These are phyloP conservation scores for Coemansia sp. DNA, from an alignment of 192 early-diverging fungal genomes.

Conservation along the genomic window DNA sequence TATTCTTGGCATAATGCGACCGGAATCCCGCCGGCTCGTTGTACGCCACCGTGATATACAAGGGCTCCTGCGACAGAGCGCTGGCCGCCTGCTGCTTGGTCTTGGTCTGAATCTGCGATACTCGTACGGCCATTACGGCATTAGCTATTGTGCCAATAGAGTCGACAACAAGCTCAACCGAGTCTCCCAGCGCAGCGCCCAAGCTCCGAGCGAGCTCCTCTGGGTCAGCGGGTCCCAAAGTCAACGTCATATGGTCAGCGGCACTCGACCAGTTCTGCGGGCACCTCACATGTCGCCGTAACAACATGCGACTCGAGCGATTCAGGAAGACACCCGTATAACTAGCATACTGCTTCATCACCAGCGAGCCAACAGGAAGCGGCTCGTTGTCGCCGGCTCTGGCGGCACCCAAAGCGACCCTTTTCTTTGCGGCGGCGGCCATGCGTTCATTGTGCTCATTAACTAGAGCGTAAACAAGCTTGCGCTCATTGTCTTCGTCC, in stretches of 20 bases:
- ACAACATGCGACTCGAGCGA: constrained; percentile 9
- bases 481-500: constrained; percentile 37
- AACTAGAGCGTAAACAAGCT: constrained; percentile 38
- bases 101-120: constrained; percentile 15
- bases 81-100: not conserved
- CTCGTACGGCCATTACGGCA: constrained; percentile 36
- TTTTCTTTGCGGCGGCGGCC: not conserved
- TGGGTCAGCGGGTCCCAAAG: constrained; percentile 6
- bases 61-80: not conserved
- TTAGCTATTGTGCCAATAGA: constrained; percentile 29
- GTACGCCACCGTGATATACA: constrained; percentile 47
- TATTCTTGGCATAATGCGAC: constrained; percentile 12
- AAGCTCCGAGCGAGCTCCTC: constrained; percentile 17
- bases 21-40: constrained; percentile 30
- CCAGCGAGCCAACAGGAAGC: constrained; percentile 34
- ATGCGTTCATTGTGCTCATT: constrained; percentile 44
- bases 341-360: constrained; percentile 17
- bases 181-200: constrained; percentile 35
- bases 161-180: constrained; percentile 39
- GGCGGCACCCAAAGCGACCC: not conserved
- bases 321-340: constrained; percentile 29
- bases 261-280: constrained; percentile 31
- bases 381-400: not conserved
- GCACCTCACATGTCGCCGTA: constrained; percentile 34
- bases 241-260: constrained; percentile 31